These are phyloP conservation scores for Hymenoscyphus fructigenus DNA, from an alignment of 2,329 filamentous ascomycete genomes.

Conservation along the genomic window DNA sequence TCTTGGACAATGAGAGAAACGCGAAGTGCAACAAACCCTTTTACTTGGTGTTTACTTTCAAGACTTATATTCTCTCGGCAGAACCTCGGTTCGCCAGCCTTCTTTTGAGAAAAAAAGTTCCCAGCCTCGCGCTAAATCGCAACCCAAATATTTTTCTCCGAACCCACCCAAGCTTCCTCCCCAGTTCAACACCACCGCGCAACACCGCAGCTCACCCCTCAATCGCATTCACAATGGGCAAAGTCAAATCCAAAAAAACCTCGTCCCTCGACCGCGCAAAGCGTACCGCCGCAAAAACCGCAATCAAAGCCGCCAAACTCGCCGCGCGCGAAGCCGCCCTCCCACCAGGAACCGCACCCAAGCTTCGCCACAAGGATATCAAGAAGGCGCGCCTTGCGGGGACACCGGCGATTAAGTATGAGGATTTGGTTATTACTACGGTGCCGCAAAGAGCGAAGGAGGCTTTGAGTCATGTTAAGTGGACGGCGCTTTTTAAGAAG, in stretches of 20 bases:
- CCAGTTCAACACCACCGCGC: neutral
- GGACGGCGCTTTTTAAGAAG: slow-evolving; percentile 31
- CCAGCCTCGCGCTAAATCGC: slow-evolving; percentile 22
- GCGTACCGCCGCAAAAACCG: slow-evolving; percentile 10
- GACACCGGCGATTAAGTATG: neutral
- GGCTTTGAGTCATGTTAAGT: slow-evolving; percentile 38
- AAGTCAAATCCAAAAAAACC: slow-evolving; percentile 21
- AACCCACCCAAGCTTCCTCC: slow-evolving; percentile 10
- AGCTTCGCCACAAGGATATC: neutral
- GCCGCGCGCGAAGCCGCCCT: slow-evolving; percentile 7
- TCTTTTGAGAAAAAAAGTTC: slow-evolving; percentile 1
- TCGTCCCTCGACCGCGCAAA: slow-evolving; percentile 14
- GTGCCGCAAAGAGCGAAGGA: slow-evolving; percentile 12
- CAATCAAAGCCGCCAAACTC: slow-evolving; percentile 17
- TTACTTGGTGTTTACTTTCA: too few species aligned
- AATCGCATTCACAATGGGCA: slow-evolving; percentile 20
- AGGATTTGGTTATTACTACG: neutral
- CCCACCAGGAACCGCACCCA: neutral
- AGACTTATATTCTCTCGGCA: neutral
- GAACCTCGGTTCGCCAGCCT: neutral
- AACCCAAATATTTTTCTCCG: slow-evolving; percentile 22
- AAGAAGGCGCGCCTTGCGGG: neutral
- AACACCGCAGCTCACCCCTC: neutral
- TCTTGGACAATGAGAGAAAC: too few species aligned
- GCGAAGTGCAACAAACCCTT: too few species aligned